Evolutionary conservation across 805 yeast genomes (phyloP).

Genomic region (Tetrapisispora phaffii): DNA sequence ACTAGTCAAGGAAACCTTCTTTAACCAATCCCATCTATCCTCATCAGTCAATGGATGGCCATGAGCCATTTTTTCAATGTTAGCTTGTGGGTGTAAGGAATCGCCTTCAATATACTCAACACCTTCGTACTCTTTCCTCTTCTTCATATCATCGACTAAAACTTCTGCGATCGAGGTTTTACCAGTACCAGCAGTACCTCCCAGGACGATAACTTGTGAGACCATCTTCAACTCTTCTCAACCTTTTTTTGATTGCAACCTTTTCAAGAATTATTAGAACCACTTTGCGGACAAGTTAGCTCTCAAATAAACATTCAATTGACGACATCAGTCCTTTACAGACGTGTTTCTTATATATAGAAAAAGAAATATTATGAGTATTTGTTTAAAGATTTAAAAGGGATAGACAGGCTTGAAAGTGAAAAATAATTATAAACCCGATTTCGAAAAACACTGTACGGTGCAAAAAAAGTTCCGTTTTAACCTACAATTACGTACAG

Average conservation of each 20-base stretch:
- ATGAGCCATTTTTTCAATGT: slow-evolving; percentile 71
- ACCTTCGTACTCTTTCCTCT: neutral
- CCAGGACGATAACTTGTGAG: slow-evolving; percentile 48
- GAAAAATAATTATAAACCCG: too few species aligned
- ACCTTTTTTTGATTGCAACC: neutral
- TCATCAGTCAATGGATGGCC: slow-evolving; percentile 80
- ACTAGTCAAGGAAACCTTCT: slow-evolving; percentile 36
- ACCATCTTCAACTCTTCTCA: neutral
- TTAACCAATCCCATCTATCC: slow-evolving; percentile 89
- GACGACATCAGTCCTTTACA: too few species aligned
- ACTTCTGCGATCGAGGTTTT: slow-evolving; percentile 66
- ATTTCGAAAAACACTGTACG: too few species aligned
- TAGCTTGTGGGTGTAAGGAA: slow-evolving; percentile 56
- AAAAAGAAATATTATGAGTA: too few species aligned
- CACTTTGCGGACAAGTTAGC: too few species aligned
- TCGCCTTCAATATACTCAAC: slow-evolving; percentile 72
- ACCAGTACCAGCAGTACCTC: slow-evolving; percentile 97
- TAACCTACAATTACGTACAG: too few species aligned
- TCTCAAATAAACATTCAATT: too few species aligned
- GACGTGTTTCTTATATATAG: too few species aligned
- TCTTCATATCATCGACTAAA: slow-evolving; percentile 38
- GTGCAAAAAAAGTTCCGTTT: too few species aligned
- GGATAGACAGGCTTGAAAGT: too few species aligned
- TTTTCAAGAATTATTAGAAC: too few species aligned
- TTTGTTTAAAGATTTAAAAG: too few species aligned